Percentiles rank a stretch among this genome's conserved stretches.
These are phyloP conservation scores for Cryphonectria radicalis DNA, from an alignment of 2,329 filamentous ascomycete genomes.

Conservation along the genomic window DNA sequence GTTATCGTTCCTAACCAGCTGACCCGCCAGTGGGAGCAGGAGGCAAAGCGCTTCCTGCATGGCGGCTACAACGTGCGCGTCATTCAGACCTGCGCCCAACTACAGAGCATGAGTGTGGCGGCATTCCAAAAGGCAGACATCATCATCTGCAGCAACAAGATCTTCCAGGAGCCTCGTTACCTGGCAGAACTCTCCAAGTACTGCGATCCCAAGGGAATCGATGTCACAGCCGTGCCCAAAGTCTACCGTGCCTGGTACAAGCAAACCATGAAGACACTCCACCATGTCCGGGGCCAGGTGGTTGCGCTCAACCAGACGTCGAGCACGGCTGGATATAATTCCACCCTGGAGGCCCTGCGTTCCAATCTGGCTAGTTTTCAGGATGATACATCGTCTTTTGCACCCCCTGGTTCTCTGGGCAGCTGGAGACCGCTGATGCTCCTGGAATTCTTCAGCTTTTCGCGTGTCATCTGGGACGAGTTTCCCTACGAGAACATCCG, in stretches of 20 bases:
- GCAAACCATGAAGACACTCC: not conserved
- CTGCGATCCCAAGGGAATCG: slow-evolving; percentile 13
- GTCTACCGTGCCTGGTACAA: slow-evolving; percentile 29
- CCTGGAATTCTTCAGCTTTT: slow-evolving; percentile 45
- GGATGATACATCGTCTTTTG: not conserved
- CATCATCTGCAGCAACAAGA: slow-evolving; percentile 42
- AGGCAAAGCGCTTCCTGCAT: slow-evolving; percentile 42
- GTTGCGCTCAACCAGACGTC: not conserved
- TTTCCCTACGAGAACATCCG: slow-evolving; percentile 45
- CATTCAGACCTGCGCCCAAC: slow-evolving; percentile 32
- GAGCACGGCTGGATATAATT: not conserved
- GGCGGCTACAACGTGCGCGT: slow-evolving; percentile 33
- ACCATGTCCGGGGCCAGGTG: not conserved
- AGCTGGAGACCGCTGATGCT: slow-evolving; percentile 21
- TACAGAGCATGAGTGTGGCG: slow-evolving; percentile 22
- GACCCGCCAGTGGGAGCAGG: slow-evolving; percentile 44
- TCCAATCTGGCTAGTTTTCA: not conserved
- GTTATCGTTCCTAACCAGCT: slow-evolving; percentile 47
- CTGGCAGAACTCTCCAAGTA: slow-evolving; percentile 21
- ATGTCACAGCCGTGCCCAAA: slow-evolving; percentile 8
- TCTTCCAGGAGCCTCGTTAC: slow-evolving; percentile 32
- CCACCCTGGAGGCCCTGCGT: not conserved
- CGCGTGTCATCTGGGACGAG: slow-evolving; percentile 48
- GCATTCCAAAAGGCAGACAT: slow-evolving; percentile 40
- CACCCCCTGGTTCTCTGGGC: not conserved